Evolutionary conservation across 140 eudicot species (phyloP), one percentile per base, ranked within the genome.

Genomic region (Oenanthe javanica): DNA sequence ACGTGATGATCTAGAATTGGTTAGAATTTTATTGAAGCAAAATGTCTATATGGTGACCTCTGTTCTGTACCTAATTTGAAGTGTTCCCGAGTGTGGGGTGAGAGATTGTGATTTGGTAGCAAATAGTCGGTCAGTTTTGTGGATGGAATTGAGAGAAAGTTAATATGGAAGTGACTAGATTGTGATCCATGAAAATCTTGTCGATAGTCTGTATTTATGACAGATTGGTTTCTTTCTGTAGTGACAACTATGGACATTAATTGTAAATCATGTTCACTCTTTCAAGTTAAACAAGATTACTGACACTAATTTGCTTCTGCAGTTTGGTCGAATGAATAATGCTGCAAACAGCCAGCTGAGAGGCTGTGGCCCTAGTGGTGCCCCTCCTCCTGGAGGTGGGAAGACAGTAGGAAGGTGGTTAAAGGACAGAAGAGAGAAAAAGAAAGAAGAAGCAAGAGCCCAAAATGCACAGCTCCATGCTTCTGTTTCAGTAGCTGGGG

Each of bases 331-430:
- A 1, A 48, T 84, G 80, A 89, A 89, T 89, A 89, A 87, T 75
- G 86, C 78, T 10, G 75, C 82, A 31, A 89, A 71, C 82, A 76
- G 67, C 82, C 97, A 90, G 74, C 90, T 84, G 77, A 84, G 96
- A 73, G 86, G 88, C 11, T 86, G 82, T 8, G 77, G 85, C 59
- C 55, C 31, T 25, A 51, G 52, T 45, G 81, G 81, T 27, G 52
- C 87, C 0, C 75, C 85, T n/a, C 84, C 85, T 25, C 85, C 84
- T 49, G 96, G 89, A 42, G 90, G 96, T 0, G 96, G 99, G 50
- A 95, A 92, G 82, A 95, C 99, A 8, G 97, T 95, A 14, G 99
- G 99, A 48, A 79, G 99, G 90, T 95, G 99, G 99, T 82, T 95
- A 83, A 95, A 95, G 91, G 97, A 95, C 82, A 79, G 99, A 80